Conservation (phyloP, 139 green algal species). For the Gonium pectorale region DNA sequence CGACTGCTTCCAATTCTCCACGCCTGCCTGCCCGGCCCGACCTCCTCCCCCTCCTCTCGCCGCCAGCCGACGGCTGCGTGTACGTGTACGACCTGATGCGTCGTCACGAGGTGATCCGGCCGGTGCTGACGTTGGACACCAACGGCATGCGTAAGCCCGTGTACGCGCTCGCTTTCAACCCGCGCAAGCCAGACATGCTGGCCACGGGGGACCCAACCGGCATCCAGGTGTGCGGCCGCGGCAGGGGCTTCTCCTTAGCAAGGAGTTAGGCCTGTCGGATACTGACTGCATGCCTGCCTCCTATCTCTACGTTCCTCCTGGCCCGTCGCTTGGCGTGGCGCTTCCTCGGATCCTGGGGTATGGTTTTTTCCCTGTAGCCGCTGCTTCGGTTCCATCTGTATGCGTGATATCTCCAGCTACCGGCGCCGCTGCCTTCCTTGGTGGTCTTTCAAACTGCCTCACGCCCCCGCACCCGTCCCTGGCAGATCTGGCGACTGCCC, state of each 20-base stretch:
- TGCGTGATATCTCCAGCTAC: no score
- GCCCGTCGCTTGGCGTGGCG: no score
- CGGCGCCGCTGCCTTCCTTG: no score
- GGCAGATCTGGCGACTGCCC: conserved; percentile 61
- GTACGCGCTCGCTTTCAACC: conserved; percentile 69
- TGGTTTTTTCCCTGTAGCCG: background rate
- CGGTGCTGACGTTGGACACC: conserved; percentile 48
- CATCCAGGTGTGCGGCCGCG: conserved; percentile 40
- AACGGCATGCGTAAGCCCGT: conserved; percentile 52
- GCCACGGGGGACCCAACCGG: conserved; percentile 54
- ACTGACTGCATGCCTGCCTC: background rate
- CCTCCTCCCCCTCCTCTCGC: background rate
- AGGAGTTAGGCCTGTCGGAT: background rate
- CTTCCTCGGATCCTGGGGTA: background rate
- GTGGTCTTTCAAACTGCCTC: background rate
- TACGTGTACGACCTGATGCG: conserved; percentile 78
- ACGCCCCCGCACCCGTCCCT: background rate
- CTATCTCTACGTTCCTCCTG: background rate
- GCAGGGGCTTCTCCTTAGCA: background rate
- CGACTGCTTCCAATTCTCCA: background rate
- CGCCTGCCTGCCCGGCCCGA: background rate
- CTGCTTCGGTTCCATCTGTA: background rate
- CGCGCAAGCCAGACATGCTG: conserved; percentile 55
- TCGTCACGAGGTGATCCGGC: conserved; percentile 8
- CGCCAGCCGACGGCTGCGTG: conserved; percentile 63